Base-by-base conservation (phyloP, 2,329 filamentous ascomycete genomes). In the Daldinia sp. region DNA sequence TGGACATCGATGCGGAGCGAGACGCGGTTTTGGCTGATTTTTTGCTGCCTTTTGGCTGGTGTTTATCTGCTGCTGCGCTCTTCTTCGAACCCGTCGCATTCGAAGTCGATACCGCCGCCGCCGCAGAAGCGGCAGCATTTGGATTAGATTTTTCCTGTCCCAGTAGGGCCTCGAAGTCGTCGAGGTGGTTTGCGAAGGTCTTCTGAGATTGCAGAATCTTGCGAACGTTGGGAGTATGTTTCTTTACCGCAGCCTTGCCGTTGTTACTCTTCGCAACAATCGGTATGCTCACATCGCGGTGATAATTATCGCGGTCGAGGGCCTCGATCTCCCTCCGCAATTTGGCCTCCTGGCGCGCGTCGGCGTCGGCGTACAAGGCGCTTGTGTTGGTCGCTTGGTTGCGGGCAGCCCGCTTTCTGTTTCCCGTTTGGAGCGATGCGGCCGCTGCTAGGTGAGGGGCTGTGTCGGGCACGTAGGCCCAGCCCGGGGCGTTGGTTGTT, bases 381-480 rank as follows among this genome's bases (percentile, higher is more conserved):
- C 79, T 85, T 21, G 81, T 80, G 49, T 39, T 62, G 21, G 49
- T 51, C 9, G 81, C 62, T 29, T 83, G 77, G 71, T 82, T 85
- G 66, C 90, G 85, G 17, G 86, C 85, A 27, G 87, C 88, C 72
- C 93, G 90, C 78, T 96, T 96, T 65, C 90, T 85, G 81, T 84
- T 85, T 67, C 80, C 78, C 5, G 66, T 56, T 19, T 41, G 69
- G 35, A 49, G 50, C 3, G 55, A 58, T 9, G 58, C 25, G 0
- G 41, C 43, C 3, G 47, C 47, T 35, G 47, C 30, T 35, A 50
- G 5, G 11, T 50, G 51, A 80, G 76, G 82, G 10, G 85, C 84
- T 74, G 85, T 88, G 74, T 97, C 92, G 27, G 93, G 89, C 1
- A 97, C 92, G 75, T 97, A 97, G 10, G 93, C 93, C 90, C 93